These are phyloP conservation scores for Fusarium nygamai DNA, from an alignment of 2,329 filamentous ascomycete genomes.

Conservation along the genomic window DNA sequence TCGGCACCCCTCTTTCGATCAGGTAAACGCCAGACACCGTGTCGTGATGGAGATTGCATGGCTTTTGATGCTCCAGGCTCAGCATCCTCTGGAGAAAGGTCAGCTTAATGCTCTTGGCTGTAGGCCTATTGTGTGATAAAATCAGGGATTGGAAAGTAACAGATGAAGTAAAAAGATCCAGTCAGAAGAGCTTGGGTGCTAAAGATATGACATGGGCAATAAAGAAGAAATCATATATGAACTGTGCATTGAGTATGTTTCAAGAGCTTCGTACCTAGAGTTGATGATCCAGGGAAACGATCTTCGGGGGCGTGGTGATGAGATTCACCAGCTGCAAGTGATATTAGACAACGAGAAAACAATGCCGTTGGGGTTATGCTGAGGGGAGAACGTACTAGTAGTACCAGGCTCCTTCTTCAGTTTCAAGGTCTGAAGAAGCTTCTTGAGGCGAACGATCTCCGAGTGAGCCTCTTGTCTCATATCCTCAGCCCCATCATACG, in stretches of 20 bases:
- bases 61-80: background rate
- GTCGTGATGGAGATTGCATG: conserved; percentile 37
- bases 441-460: conserved; percentile 48
- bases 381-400: conserved; percentile 4
- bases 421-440: conserved; percentile 35
- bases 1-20: conserved; percentile 45
- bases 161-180: background rate
- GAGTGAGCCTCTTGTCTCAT: conserved; percentile 42
- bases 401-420: conserved; percentile 1
- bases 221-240: background rate
- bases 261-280: conserved; percentile 20
- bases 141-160: background rate
- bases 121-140: background rate
- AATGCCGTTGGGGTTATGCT: background rate
- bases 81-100: conserved; percentile 18
- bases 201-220: background rate
- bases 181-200: background rate
- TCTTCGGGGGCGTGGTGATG: background rate
- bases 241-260: background rate
- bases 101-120: conserved; percentile 2
- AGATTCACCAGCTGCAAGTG: background rate
- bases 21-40: conserved; percentile 33
- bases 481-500: conserved; percentile 44
- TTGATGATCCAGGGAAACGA: background rate
- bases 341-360: background rate